Base-by-base conservation (phyloP, 2,329 filamentous ascomycete species). In the Setomelanomma holmii region DNA sequence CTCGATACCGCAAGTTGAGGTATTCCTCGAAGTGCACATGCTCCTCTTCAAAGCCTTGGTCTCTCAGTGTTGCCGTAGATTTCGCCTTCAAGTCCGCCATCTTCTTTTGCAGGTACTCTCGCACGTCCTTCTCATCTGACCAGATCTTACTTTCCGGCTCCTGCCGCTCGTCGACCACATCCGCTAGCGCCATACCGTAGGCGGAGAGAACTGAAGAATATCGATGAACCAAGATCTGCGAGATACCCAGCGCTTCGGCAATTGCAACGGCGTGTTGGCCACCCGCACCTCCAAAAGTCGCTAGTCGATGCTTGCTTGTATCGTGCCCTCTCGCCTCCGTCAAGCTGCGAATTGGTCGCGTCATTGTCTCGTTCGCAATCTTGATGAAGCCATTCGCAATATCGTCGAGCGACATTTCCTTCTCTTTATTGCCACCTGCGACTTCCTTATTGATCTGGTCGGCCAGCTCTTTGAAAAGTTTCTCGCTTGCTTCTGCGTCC, bases 191-290 rank as follows among this genome's bases (percentile, higher is more conserved):
- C 90, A 96, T 96, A 7, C 92, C 92, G 61, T 96, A 96, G 0
- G 92, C 92, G 1, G 91, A 96, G 0, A 96, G 80, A 0, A 96
- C 90, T 0, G 91, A 96, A 0, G 91, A 96, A 72, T 96, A 96
- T 45, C 89, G 81, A 72, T 96, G 92, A 2, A 96, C 82, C 8
- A 97, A 80, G 27, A 96, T 95, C 69, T 96, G 91, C 20, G 84
- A 85, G 59, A 96, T 92, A 0, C 91, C 91, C 1, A 97, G 79
- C 2, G 89, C 89, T 66, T 91, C 87, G 1, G 91, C 92, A 61
- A 96, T 96, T 1, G 90, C 91, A n/a, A 95, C 90, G 1, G 92
- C 92, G 67, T 96, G 92, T 71, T 96, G 92, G 0, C 92, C 92
- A 42, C 93, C 93, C 0, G 93, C 93, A 49, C 93, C 93, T 38